phyloP scores from a whole-genome alignment of 257 asterid species.

The Ajuga chamaepitys region DNA sequence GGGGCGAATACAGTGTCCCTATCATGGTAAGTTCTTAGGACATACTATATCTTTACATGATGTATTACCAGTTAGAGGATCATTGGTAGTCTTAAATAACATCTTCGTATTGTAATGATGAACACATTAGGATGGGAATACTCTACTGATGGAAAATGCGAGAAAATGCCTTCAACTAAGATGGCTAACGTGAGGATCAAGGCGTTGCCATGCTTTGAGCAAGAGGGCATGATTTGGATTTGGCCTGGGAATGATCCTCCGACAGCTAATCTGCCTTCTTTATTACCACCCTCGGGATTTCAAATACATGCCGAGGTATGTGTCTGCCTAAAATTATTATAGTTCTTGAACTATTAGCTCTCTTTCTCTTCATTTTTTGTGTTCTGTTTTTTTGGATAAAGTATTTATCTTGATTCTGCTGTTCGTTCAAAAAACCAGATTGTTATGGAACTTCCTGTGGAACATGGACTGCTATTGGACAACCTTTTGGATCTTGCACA shows the following conservation, averaged over 20 bases:
- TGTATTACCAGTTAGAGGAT: neutral
- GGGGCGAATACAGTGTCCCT: constrained; percentile 93
- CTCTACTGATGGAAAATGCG: constrained; percentile 81
- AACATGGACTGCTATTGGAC: constrained; percentile 87
- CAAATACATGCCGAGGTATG: constrained; percentile 91
- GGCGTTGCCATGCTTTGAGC: constrained; percentile 87
- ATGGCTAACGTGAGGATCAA: constrained; percentile 55
- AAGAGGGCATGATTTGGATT: constrained; percentile 92
- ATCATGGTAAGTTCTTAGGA: constrained; percentile 59
- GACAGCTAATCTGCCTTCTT: constrained; percentile 63
- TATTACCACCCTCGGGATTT: constrained; percentile 80
- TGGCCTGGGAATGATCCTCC: constrained; percentile 98
- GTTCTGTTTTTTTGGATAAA: neutral
- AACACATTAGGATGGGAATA: constrained; percentile 82
- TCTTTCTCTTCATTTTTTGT: no score
- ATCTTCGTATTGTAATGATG: constrained; percentile 9
- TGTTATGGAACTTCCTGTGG: constrained; percentile 93
- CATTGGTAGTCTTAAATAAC: neutral
- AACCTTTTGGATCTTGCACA: constrained; percentile 97
- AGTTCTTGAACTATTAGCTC: neutral
- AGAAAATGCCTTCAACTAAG: constrained; percentile 96
- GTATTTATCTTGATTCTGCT: constrained; percentile 7
- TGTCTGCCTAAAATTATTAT: neutral
- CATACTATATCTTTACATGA: neutral
- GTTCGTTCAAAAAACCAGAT: constrained; percentile 36